These are phyloP conservation scores for Gentiana dahurica DNA, from an alignment of 257 asterid genomes.

Conservation along the genomic window DNA sequence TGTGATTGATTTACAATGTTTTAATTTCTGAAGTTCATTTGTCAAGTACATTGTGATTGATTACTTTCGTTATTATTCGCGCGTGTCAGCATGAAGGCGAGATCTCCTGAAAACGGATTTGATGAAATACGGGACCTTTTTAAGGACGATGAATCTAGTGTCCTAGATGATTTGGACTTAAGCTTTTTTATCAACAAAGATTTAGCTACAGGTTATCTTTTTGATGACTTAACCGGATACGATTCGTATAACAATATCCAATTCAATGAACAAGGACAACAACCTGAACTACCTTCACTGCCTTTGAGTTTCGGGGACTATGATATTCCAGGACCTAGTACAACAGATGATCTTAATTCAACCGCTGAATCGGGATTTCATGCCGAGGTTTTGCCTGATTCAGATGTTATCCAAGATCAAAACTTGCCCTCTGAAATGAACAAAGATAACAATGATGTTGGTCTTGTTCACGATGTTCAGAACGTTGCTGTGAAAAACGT, in stretches of 20 bases:
- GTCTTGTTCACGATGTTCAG: constrained; percentile 1
- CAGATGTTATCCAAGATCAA: background rate
- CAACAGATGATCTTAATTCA: constrained; percentile 4
- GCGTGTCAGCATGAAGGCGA: constrained; percentile 14
- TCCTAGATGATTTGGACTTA: constrained; percentile 16
- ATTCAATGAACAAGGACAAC: constrained; percentile 9
- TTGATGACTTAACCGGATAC: constrained; percentile 7
- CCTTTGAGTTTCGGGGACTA: constrained; percentile 5
- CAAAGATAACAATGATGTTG: constrained; percentile 4
- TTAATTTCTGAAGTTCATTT: too few relatives aligned
- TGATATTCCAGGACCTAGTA: constrained; percentile 7
- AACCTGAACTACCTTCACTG: constrained; percentile 6
- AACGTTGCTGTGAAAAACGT: background rate
- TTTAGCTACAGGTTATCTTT: constrained; percentile 9
- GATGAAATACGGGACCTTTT: constrained; percentile 18
- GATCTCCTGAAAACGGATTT: constrained; percentile 16
- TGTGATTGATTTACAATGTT: too few relatives aligned
- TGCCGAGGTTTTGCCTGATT: constrained; percentile 8
- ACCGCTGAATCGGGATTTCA: constrained; percentile 3
- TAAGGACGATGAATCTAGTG: constrained; percentile 11
- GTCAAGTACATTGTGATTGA: background rate
- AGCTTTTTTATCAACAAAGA: constrained; percentile 12
- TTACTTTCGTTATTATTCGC: background rate
- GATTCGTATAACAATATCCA: constrained; percentile 3
- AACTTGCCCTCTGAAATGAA: constrained; percentile 2